phyloP scores from a whole-genome alignment of 2,329 filamentous ascomycete species.

The Cadophora sp. region DNA sequence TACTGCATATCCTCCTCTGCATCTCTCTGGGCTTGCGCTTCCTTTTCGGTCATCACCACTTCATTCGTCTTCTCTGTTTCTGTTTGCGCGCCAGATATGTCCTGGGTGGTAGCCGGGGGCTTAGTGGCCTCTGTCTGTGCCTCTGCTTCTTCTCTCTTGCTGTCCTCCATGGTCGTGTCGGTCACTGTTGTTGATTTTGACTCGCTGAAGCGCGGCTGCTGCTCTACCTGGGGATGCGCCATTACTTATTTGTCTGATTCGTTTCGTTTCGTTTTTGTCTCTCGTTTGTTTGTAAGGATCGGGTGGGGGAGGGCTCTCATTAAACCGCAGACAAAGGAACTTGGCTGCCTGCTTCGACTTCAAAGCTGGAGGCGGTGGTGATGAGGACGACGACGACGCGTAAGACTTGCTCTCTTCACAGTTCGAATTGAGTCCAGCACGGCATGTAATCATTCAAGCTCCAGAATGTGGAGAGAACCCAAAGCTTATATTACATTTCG shows the following conservation, averaged over 20 bases:
- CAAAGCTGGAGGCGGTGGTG: background rate
- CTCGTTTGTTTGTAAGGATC: background rate
- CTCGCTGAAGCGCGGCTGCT: slow-evolving; percentile 10
- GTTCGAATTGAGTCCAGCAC: background rate
- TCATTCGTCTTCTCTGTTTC: slow-evolving; percentile 19
- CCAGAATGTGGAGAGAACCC: background rate
- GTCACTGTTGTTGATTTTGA: slow-evolving; percentile 21
- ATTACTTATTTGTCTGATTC: background rate
- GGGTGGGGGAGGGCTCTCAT: background rate
- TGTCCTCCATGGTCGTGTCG: slow-evolving; percentile 18
- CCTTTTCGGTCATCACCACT: slow-evolving; percentile 20
- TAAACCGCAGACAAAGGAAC: background rate
- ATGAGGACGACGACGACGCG: background rate
- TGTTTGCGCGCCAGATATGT: background rate
- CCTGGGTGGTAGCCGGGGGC: background rate
- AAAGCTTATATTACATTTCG: slow-evolving; percentile 10
- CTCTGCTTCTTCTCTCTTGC: slow-evolving; percentile 19
- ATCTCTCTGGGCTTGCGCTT: slow-evolving; percentile 19
- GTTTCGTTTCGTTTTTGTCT: background rate
- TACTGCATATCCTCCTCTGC: slow-evolving; percentile 34
- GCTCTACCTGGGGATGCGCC: slow-evolving; percentile 2
- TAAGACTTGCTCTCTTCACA: background rate
- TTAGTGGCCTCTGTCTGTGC: background rate
- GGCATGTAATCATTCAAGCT: background rate
- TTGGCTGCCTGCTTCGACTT: background rate